Evolutionary conservation across 345 rosid genomes (phyloP), one percentile per base, ranked within the genome.

Genomic region (Murraya paniculata): DNA sequence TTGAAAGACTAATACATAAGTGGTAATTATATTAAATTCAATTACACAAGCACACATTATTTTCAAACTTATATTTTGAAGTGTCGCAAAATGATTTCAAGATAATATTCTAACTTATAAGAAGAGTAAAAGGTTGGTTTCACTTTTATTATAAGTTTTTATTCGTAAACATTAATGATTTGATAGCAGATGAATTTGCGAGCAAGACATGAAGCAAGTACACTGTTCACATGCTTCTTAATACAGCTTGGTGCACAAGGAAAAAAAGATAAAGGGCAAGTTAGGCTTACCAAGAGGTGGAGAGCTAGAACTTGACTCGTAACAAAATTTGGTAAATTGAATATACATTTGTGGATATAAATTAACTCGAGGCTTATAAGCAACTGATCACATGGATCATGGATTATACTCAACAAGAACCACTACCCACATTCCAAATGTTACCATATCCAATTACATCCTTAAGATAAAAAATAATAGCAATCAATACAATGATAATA

Each of bases 201-300:
- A 3, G 41, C 69, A 45, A 65, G 28, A 33, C 18, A 16, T 27
- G 61, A 57, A 27, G 25, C 28, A 60, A 71, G 57, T 41, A 72
- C 13, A 28, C 31, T 27, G 48, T 64, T 39, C 78, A 74, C 73
- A 58, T 25, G 73, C 53, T 13, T 7, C 53, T 13, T 22, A 58
- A 8, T 22, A 22, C 24, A n/a, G 27, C 18, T 24, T 58, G 61
- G 27, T 58, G 28, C 10, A 25, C 58, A 64, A 31, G 60, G 22
- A 28, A 58, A 36, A 56, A 64, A 50, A 31, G 68, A 64, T 69
- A 78, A 78, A 76, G 80, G 55, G 56, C 39, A 22, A 24, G 82
- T 81, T 84, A 78, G 82, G 87, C 30, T 72, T 71, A 41, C 68
- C 75, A 50, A 55, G 77, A 77, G 33, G 33, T 53, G 57, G 60